Conservation (phyloP, 1,284 basidiomycete genomes). For the Fomitopsis pinicola region DNA sequence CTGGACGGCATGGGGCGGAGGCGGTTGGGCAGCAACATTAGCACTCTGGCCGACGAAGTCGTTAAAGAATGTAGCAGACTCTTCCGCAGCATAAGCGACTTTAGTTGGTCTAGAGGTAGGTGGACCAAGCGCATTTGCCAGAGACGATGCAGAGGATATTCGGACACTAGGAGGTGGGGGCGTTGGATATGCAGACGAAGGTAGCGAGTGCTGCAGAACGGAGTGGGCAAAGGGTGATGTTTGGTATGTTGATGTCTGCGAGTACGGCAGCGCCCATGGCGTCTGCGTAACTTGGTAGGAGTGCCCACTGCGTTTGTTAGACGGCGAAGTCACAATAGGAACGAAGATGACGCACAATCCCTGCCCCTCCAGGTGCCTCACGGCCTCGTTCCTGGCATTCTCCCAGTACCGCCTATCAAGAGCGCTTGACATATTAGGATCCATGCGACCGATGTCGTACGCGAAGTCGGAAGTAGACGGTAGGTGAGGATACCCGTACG, state of each 20-base stretch:
- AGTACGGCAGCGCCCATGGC: conserved; percentile 30
- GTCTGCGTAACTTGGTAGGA: conserved; percentile 18
- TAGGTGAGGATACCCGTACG: conserved; percentile 27
- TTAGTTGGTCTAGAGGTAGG: conserved; percentile 31
- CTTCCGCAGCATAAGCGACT: conserved; percentile 41
- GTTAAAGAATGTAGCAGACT: conserved; percentile 60
- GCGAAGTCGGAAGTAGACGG: conserved; percentile 57
- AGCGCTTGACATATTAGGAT: conserved; percentile 39
- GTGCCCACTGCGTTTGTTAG: conserved; percentile 14
- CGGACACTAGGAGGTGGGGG: conserved; percentile 60
- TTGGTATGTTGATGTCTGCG: conserved; percentile 41
- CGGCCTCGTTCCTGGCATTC: conserved; percentile 45
- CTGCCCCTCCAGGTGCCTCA: conserved; percentile 45
- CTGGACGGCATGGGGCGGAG: background rate
- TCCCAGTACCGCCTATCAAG: conserved; percentile 52
- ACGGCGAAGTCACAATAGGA: background rate
- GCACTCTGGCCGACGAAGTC: conserved; percentile 56
- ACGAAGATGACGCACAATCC: conserved; percentile 25
- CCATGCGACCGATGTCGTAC: conserved; percentile 36
- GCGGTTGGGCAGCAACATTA: conserved; percentile 24
- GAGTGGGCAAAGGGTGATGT: conserved; percentile 56
- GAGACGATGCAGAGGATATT: conserved; percentile 58
- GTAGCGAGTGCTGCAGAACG: conserved; percentile 53
- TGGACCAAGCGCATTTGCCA: conserved; percentile 64
- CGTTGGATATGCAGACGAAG: conserved; percentile 60